Base-by-base conservation (phyloP, 495 filamentous ascomycete species). In the Annulohypoxylon bovei region DNA sequence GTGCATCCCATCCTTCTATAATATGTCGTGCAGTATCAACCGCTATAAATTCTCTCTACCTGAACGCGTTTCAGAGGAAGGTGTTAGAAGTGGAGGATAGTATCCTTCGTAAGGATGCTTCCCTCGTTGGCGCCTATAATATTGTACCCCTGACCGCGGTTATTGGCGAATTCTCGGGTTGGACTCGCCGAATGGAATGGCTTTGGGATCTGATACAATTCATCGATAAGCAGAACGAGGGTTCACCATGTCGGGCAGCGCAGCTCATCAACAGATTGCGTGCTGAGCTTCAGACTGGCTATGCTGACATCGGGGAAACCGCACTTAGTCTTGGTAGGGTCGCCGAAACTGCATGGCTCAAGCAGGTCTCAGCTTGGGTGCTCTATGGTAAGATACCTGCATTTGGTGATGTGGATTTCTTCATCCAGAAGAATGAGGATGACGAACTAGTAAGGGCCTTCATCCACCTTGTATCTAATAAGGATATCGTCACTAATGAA, bases 311-410 rank as follows among this genome's bases (percentile, higher is more conserved):
- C 53, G 92, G 93, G 71, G 86, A 88, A 55, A 89, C 91, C 32
- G 89, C 92, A 0, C 70, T 88, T 40, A 83, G 90, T 47, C 81
- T 98, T 18, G 85, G 90, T n/a, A 84, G 76, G 40, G 87, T 92
- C 5, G 95, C 94, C 0, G 95, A 99, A 80, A 89, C 85, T 14
- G 91, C 94, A 9, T 99, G 95, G 95, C 83, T 99, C 78, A 90
- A 92, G 75, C 93, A 97, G 76, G 81, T 94, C 6, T 90, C 92
- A 2, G 91, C 91, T 58, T 99, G 95, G 95, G 82, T 97, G 5
- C 77, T 98, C 11, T 96, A 97, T 77, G 95, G 95, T 5, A 87
- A 90, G 44, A 80, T 96, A 65, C 93, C 95, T 0, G 78, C 72
- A 25, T 89, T 90, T 71, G 92, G 91, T 5, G 85, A 78, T n/a